These are phyloP conservation scores for Aquilaria agallochum DNA, from an alignment of 441 rosid genomes.

Conservation along the genomic window DNA sequence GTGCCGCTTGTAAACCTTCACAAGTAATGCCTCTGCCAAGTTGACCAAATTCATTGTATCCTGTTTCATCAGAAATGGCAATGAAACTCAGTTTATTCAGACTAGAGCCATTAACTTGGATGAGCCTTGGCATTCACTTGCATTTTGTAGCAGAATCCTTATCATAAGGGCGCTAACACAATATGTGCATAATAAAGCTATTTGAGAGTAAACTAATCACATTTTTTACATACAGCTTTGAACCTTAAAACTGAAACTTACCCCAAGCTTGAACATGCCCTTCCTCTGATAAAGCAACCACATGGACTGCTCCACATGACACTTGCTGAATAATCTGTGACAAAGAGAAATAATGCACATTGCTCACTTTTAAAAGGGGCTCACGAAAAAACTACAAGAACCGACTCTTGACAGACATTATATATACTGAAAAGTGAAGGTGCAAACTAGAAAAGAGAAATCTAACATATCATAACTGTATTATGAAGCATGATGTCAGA, in stretches of 20 bases:
- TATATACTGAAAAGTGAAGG: too few relatives aligned
- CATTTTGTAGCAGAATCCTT: too few relatives aligned
- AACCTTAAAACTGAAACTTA: constrained; percentile 26
- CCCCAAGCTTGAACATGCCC: constrained; percentile 96
- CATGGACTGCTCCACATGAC: constrained; percentile 93
- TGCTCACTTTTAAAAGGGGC: neutral
- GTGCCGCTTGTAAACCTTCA: constrained; percentile 91
- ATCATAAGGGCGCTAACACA: too few relatives aligned
- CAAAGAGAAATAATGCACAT: constrained; percentile 5
- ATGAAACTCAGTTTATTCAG: too few relatives aligned
- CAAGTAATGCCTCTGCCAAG: constrained; percentile 96
- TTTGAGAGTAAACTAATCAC: too few relatives aligned
- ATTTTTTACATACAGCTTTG: constrained; percentile 1
- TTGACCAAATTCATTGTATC: constrained; percentile 93
- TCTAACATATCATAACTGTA: too few relatives aligned
- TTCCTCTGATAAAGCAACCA: constrained; percentile 85
- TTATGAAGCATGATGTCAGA: too few relatives aligned
- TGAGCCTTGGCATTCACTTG: too few relatives aligned
- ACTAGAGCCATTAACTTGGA: too few relatives aligned
- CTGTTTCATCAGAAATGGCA: constrained; percentile 37
- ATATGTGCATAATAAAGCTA: too few relatives aligned
- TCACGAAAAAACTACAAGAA: neutral
- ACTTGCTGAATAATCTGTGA: constrained; percentile 65
- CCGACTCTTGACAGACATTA: neutral
- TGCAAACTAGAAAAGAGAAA: too few relatives aligned